Evolutionary conservation across 495 filamentous ascomycete species (phyloP), one percentile per base, ranked within the genome.

Genomic region (Astrocystis sublimbata): DNA sequence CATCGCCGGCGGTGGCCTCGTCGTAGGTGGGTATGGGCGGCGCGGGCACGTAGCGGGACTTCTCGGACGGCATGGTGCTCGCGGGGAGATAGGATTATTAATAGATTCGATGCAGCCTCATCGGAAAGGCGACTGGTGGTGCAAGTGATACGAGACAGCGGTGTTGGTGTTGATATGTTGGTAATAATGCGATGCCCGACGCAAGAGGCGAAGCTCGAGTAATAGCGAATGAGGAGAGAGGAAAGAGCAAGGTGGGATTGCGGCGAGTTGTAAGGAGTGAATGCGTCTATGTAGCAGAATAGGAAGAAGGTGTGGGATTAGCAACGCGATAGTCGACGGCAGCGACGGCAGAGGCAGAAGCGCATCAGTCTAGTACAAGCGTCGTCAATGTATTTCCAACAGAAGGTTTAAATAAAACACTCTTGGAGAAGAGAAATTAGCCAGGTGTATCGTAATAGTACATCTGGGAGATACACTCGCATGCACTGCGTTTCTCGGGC

Each of bases 11-110:
- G 56, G 77, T 86, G 56, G 94, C 92, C 79, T 98, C 94, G 74
- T 97, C 93, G 81, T 98, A 98, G 40, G 89, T 87, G 8, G 93
- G 93, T 75, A 98, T 97, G 19, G 94, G 79, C 28, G 79, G 93
- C 57, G 91, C 83, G 51, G 82, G 73, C 67, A 88, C 84, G 74
- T 88, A 88, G 23, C 78, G 75, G 63, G 74, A 70, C 65, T 73
- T 75, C 61, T 74, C 76, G 52, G 76, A 74, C 46, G 78, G 74
- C 79, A 82, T 64, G 52, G 50, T 59, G 62, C 58, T 21, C 12
- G 23, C 33, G 21, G 50, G 13, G 47, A 7, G 9, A 33, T 21
- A 19, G 24, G 17, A 10, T 28, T 23, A 23, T 26, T 26, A 12
- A 28, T 17, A 26, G n/a, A 35, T 40, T 54, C 40, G 40, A 33